phyloP scores from a whole-genome alignment of 106 monocot species.

The Narthecium ossifragum region DNA sequence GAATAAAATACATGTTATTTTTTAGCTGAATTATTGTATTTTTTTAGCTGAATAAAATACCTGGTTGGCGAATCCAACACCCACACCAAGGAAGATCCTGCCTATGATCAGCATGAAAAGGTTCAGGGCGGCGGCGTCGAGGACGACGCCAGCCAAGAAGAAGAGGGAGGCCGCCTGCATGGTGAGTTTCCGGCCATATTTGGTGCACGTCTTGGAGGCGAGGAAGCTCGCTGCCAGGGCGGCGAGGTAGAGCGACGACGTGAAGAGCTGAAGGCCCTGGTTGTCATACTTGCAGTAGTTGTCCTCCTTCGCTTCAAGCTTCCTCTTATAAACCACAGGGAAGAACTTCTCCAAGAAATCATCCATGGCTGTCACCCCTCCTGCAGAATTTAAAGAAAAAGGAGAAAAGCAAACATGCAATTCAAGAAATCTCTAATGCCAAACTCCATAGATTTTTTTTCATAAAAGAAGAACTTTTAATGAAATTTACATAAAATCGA shows the following conservation, averaged over 20 bases:
- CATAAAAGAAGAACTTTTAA: no score
- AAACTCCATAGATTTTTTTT: no score
- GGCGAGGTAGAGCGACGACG: slow-evolving; percentile 48
- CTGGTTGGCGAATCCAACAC: slow-evolving; percentile 49
- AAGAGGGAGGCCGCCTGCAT: slow-evolving; percentile 33
- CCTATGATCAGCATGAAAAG: slow-evolving; percentile 37
- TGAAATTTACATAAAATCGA: no score
- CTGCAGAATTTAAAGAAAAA: slow-evolving; percentile 12
- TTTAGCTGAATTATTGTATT: no score
- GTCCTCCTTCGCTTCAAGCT: slow-evolving; percentile 17
- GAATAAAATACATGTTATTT: no score
- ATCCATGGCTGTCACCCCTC: slow-evolving; percentile 59
- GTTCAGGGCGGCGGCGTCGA: slow-evolving; percentile 34
- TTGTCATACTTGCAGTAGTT: slow-evolving; percentile 48
- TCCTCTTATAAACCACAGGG: slow-evolving; percentile 28
- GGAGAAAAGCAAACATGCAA: background rate
- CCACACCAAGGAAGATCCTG: slow-evolving; percentile 42
- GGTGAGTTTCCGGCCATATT: slow-evolving; percentile 24
- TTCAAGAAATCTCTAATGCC: no score
- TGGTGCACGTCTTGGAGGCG: slow-evolving; percentile 25
- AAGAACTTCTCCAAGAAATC: slow-evolving; percentile 49
- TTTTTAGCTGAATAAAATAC: no score
- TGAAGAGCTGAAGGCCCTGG: slow-evolving; percentile 42
- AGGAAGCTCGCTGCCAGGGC: slow-evolving; percentile 35
- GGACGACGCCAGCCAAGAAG: slow-evolving; percentile 42